Evolutionary conservation across 116 monocot species (phyloP).

Genomic region (Phalaenopsis hybrid): DNA sequence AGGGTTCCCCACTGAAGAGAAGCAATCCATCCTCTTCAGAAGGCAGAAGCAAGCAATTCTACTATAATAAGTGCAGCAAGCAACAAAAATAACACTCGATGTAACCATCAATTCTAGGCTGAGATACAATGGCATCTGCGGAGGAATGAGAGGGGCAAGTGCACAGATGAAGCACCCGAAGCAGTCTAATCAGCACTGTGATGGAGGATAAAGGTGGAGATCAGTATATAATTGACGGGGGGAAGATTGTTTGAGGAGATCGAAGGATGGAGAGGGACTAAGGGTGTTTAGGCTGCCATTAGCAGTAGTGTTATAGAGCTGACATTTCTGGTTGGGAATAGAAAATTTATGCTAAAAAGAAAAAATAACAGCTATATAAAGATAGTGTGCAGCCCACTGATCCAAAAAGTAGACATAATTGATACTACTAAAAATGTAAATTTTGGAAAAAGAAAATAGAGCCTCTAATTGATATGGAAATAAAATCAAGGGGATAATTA

Average conservation of each 20-base stretch:
- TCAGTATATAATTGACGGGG: not conserved
- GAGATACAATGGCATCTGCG: not conserved
- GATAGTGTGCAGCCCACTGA: not conserved
- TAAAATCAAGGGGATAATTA: not conserved
- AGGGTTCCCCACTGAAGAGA: no score
- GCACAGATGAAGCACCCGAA: not conserved
- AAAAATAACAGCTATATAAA: not conserved
- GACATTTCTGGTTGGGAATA: not conserved
- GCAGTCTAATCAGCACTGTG: not conserved
- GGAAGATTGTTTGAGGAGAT: not conserved
- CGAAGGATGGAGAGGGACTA: not conserved
- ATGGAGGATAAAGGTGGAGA: not conserved
- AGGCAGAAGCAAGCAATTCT: not conserved
- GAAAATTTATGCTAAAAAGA: not conserved
- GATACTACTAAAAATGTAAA: not conserved
- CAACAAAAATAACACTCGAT: not conserved
- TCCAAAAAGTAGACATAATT: not conserved
- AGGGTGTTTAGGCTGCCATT: not conserved
- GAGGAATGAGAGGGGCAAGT: not conserved
- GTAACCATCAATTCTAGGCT: not conserved
- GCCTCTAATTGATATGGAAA: not conserved
- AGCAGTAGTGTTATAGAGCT: not conserved
- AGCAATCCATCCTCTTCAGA: no score
- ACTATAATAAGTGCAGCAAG: not conserved
- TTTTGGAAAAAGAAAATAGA: not conserved